Conservation (phyloP, 805 yeast species). For the Suhomyces pyralidae region DNA sequence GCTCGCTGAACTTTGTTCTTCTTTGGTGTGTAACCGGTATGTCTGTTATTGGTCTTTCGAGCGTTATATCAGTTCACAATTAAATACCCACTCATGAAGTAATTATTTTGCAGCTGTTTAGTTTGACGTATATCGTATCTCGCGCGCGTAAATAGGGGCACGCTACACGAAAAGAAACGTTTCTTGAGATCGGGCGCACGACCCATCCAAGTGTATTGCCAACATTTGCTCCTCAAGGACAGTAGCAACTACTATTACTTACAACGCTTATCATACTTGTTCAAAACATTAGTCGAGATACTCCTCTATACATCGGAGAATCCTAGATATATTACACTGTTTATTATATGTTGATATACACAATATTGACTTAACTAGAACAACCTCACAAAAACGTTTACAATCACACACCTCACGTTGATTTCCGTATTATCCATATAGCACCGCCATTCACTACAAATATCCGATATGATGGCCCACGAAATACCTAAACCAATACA, state of each 20-base stretch:
- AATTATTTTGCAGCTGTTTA: neutral
- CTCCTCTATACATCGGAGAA: neutral
- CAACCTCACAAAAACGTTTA: neutral
- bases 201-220: neutral
- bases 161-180: neutral
- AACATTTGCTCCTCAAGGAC: neutral
- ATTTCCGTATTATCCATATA: neutral
- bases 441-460: neutral
- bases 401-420: neutral
- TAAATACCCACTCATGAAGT: neutral
- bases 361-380: neutral
- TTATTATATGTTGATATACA: neutral
- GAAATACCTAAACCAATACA: conserved; percentile 29
- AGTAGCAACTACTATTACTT: neutral
- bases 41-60: conserved; percentile 49
- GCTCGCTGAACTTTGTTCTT: conserved; percentile 57
- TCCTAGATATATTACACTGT: neutral
- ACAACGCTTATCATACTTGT: neutral
- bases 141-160: neutral
- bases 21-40: conserved; percentile 63
- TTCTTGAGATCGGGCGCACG: neutral
- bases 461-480: conserved; percentile 29
- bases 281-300: neutral
- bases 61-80: conserved; percentile 20
- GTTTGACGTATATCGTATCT: neutral